These are phyloP conservation scores for Septoria linicola DNA, from an alignment of 2,329 filamentous ascomycete species.

Conservation along the genomic window DNA sequence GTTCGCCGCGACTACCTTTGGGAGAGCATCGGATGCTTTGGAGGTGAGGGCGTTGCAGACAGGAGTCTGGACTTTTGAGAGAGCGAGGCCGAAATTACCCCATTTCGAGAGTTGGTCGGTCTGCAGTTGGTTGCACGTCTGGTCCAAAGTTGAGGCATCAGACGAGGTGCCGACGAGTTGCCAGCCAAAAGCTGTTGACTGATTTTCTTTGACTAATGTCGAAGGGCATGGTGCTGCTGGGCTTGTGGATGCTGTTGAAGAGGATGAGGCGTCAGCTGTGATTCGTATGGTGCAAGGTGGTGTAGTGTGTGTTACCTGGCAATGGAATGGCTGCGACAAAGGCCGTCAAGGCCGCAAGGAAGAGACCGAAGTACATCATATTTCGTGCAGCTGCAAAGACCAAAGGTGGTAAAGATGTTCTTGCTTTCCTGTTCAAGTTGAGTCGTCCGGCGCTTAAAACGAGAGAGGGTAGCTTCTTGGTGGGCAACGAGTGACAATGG, in stretches of 20 bases:
- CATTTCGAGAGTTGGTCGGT: conserved; percentile 25
- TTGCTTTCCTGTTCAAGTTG: not conserved
- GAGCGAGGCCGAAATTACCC: conserved; percentile 24
- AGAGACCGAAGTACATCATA: conserved; percentile 21
- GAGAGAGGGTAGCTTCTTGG: not conserved
- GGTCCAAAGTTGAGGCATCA: conserved; percentile 23
- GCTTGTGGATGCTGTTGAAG: not conserved
- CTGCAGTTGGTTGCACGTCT: conserved; percentile 26
- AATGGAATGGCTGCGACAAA: conserved; percentile 11
- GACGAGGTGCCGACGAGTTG: conserved; percentile 32
- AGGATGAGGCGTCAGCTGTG: not conserved
- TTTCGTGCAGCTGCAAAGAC: conserved; percentile 12
- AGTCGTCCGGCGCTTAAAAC: conserved; percentile 10
- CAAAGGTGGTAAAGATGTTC: not conserved
- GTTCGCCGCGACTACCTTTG: conserved; percentile 24
- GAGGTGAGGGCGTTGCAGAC: conserved; percentile 26
- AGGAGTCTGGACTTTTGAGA: conserved; percentile 23
- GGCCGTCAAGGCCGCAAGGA: conserved; percentile 24
- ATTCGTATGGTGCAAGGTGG: not conserved
- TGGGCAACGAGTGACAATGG: conserved; percentile 14
- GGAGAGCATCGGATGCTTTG: conserved; percentile 24
- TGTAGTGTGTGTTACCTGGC: conserved; percentile 11
- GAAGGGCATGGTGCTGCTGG: conserved; percentile 14
- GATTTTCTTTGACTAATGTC: conserved; percentile 22
- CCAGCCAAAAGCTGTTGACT: conserved; percentile 34